A percentile compares a stretch with the other conserved stretches of the same genome.
Evolutionary conservation across 2,329 filamentous ascomycete species (phyloP).

Genomic region (Emmonsiellopsis sp.): DNA sequence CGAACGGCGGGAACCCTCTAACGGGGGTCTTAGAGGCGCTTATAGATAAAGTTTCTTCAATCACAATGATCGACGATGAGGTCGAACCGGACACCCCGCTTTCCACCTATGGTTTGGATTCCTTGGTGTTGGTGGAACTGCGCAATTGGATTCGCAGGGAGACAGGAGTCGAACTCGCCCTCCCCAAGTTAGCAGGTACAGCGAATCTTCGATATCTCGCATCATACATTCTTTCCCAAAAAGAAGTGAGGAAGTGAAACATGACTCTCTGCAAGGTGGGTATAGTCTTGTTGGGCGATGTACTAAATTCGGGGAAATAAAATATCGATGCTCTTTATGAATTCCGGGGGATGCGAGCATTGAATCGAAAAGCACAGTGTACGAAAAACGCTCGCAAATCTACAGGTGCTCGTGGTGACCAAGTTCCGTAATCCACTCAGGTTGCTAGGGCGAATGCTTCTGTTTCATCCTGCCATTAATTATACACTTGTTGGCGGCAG

Average conservation of each 20-base stretch:
- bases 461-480: no score
- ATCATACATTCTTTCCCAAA: not conserved
- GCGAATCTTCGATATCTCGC: not conserved
- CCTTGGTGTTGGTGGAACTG: not conserved
- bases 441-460: no score
- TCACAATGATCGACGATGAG: conserved; percentile 11
- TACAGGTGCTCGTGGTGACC: no score
- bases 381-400: no score
- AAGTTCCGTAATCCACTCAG: no score
- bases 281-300: no score
- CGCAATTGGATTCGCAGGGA: not conserved
- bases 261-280: no score
- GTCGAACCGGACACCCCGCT: not conserved
- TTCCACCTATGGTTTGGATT: not conserved
- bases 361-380: no score
- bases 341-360: no score
- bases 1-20: conserved; percentile 2
- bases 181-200: not conserved
- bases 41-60: conserved; percentile 3
- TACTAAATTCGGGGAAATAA: no score
- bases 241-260: not conserved
- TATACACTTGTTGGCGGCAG: no score
- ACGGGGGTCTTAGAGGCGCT: not conserved
- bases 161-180: not conserved
- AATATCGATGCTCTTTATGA: no score